phyloP scores from a whole-genome alignment of 495 filamentous ascomycete genomes.

The Penicillium ucsense region DNA sequence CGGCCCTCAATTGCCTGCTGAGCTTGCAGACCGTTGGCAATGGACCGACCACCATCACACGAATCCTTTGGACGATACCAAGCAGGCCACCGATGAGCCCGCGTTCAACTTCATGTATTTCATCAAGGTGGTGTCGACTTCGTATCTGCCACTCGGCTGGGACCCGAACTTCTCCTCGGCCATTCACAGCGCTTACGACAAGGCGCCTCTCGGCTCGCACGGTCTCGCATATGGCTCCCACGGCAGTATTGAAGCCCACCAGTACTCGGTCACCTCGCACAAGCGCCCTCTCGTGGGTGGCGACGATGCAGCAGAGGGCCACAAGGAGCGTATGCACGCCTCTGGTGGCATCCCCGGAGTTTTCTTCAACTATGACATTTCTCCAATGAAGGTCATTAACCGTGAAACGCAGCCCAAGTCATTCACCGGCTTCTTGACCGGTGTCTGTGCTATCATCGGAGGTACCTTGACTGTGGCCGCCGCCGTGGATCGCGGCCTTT shows the following conservation, averaged over 20 bases:
- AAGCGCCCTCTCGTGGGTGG: conserved; percentile 78
- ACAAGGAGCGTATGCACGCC: conserved; percentile 83
- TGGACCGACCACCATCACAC: conserved; percentile 88
- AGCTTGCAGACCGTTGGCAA: conserved; percentile 52
- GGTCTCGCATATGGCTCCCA: conserved; percentile 45
- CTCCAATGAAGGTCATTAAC: conserved; percentile 99
- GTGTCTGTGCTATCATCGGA: conserved; percentile 88
- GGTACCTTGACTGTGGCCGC: conserved; percentile 94
- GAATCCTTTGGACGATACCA: conserved; percentile 81
- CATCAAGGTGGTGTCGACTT: conserved; percentile 93
- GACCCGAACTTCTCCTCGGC: conserved; percentile 38
- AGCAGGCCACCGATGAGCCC: conserved; percentile 67
- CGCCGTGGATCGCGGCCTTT: conserved; percentile 81
- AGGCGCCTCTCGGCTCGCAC: conserved; percentile 52
- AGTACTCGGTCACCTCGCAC: conserved; percentile 95
- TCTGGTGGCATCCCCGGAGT: conserved; percentile 89
- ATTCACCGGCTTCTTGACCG: conserved; percentile 83
- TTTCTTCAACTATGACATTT: conserved; percentile 99
- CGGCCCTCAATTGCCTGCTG: conserved; percentile 79
- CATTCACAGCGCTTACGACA: conserved; percentile 41
- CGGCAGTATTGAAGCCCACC: conserved; percentile 91
- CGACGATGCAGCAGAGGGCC: conserved; percentile 70
- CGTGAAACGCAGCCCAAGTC: conserved; percentile 79
- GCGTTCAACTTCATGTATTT: conserved; percentile 99
- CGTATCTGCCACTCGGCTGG: conserved; percentile 87